Base-by-base conservation (phyloP, 2,329 filamentous ascomycete genomes). In the Dendrostoma leiphaemia region DNA sequence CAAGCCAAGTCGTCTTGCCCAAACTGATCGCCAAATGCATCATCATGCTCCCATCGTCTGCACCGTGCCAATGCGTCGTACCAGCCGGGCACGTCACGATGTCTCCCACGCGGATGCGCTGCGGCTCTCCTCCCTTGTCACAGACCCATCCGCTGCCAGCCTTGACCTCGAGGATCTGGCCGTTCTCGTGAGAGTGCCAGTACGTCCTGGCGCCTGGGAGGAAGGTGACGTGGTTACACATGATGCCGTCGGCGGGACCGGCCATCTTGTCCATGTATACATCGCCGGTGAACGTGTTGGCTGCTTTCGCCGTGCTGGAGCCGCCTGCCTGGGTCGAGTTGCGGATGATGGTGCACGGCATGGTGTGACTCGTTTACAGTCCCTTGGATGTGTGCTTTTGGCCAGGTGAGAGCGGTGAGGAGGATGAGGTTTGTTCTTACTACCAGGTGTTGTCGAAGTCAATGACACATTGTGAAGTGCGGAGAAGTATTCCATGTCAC, bases 51-150 rank as follows among this genome's bases (percentile, higher is more conserved):
- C 61, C 64, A 15, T 69, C 68, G 37, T 71, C 73, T 2, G 70
- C 73, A 4, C 73, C 73, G 60, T 76, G 73, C 74, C 74, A 76
- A 59, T 76, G 74, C 41, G 64, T 70, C 40, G 72, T 74, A 2
- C 72, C 71, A 1, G 70, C 62, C 7, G 70, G 67, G 23, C 66
- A 64, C 66, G 71, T 72, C 21, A 75, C 65, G 0, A 74, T 63
- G 62, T 76, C 74, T 0, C 74, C 74, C 1, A 68, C 68, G 44
- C 66, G 64, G 51, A 77, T 60, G 15, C 64, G 59, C 48, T 63
- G 58, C 3, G 72, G 70, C 46, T 63, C 60, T 21, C 66, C 65
- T 1, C 72, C 74, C 34, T 68, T 69, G 21, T 74, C 71, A 54
- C 74, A 76, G 21, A 76, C 65, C 65, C 74, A 70, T 7, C 73